Base-by-base conservation (phyloP, 345 rosid species). In the Pistacia integerrima region DNA sequence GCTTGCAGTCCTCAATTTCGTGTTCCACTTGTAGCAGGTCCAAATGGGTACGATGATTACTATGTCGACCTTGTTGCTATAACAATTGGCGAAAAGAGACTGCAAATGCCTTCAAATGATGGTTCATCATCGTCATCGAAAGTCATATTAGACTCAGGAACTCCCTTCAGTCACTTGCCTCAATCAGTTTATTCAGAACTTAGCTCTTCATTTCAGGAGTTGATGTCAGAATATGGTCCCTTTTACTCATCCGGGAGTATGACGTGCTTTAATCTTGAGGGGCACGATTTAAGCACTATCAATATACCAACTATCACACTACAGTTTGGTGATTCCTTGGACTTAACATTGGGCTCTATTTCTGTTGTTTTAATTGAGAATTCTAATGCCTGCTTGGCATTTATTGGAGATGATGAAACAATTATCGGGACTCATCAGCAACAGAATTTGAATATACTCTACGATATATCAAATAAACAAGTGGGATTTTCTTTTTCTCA, bases 361-460 rank as follows among this genome's bases (percentile, higher is more conserved):
- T 79, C 71, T 0, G 72, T 82, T 74, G 67, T 54, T 13, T 63
- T 14, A 61, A 56, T 18, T 41, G 65, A 65, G 0, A 25, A 33
- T 46, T 74, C 83, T 20, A 59, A 33, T 46, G 82, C 78, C 52
- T 82, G 85, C 82, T 78, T 78, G 67, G 85, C 80, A 10, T 82
- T 82, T 13, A 76, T 78, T 33, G 76, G 17, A 36, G 82, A 75
- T 0, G 11, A 38, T 0, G 9, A 72, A 67, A 64, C 63, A 17
- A 85, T 85, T 63, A 75, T 85, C 16, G 79, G 85, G 1, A 75
- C 35, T 69, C 74, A 77, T 51, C 85, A 80, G 13, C 84, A 62
- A 18, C 49, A 68, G 14, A 49, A 36, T 13, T 25, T 67, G 25
- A 73, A 70, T 13, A 35, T 82, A 5, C 35, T 63, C 38, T 80